A percentile compares a stretch with the other conserved stretches of the same genome.
Conservation (phyloP, 2,329 filamentous ascomycete genomes). For the Aureobasidium leucospermi region DNA sequence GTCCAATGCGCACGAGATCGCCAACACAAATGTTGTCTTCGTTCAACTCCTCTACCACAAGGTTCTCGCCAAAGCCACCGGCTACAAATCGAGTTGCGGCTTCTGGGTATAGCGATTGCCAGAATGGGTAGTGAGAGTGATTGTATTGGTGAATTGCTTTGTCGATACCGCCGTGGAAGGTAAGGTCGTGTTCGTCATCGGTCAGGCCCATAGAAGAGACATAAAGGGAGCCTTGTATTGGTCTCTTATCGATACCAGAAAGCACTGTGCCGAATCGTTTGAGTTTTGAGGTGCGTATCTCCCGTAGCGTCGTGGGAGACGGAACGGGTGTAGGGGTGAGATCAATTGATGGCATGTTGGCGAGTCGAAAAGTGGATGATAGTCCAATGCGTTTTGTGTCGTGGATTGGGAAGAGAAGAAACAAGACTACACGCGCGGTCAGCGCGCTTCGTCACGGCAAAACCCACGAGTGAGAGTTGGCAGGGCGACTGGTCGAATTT, state of each 20-base stretch:
- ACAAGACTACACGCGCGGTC: too few species aligned
- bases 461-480: too few species aligned
- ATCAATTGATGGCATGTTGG: too few species aligned
- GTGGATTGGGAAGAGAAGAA: too few species aligned
- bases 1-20: conserved; percentile 45
- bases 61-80: conserved; percentile 36
- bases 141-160: conserved; percentile 55
- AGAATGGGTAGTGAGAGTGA: conserved; percentile 48
- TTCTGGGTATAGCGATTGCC: conserved; percentile 51
- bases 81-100: conserved; percentile 19
- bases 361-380: too few species aligned
- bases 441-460: too few species aligned
- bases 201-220: conserved; percentile 44
- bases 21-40: conserved; percentile 59
- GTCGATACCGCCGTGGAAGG: conserved; percentile 54
- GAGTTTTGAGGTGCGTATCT: background rate
- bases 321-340: too few species aligned
- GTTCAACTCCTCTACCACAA: conserved; percentile 50
- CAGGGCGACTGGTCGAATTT: too few species aligned
- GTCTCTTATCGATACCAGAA: conserved; percentile 29
- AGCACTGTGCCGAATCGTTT: background rate
- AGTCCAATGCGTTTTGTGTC: too few species aligned
- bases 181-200: conserved; percentile 53
- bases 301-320: too few species aligned
- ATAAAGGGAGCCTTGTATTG: conserved; percentile 35